Evolutionary conservation across 768 basidiomycete genomes (phyloP).

Genomic region (Aureoboletus auriporus): DNA sequence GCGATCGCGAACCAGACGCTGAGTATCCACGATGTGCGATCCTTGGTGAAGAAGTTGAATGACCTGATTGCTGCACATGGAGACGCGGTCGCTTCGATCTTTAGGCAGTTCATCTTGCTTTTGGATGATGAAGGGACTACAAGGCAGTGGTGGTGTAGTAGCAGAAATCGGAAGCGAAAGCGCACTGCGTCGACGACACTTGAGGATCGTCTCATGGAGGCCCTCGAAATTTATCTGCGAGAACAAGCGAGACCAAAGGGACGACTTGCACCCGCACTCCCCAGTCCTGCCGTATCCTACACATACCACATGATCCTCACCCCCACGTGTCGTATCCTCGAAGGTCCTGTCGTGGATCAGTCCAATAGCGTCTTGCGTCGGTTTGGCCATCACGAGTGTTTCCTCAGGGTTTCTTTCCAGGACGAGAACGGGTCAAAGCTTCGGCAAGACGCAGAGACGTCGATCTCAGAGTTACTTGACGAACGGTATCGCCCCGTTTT

Average conservation of each 20-base stretch:
- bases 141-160: neutral
- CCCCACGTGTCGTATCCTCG: slow-evolving; percentile 35
- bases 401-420: slow-evolving; percentile 45
- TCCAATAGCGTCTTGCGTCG: slow-evolving; percentile 36
- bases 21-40: slow-evolving; percentile 15
- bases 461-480: slow-evolving; percentile 31
- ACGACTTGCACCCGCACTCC: slow-evolving; percentile 20
- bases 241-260: slow-evolving; percentile 24
- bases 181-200: slow-evolving; percentile 5
- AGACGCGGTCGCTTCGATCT: slow-evolving; percentile 20
- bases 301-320: slow-evolving; percentile 38
- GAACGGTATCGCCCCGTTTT: slow-evolving; percentile 34
- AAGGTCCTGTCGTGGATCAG: slow-evolving; percentile 37
- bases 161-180: neutral
- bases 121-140: slow-evolving; percentile 14
- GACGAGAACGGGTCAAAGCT: slow-evolving; percentile 42
- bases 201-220: slow-evolving; percentile 14
- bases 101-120: slow-evolving; percentile 15
- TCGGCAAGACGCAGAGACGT: slow-evolving; percentile 28
- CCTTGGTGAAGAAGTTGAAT: slow-evolving; percentile 16
- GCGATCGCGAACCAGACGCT: slow-evolving; percentile 29
- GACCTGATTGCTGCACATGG: slow-evolving; percentile 14
- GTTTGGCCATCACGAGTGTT: slow-evolving; percentile 37
- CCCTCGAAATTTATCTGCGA: slow-evolving; percentile 14
- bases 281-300: slow-evolving; percentile 22